Conservation (phyloP, 2,329 filamentous ascomycete genomes). For the Cercospora zeina region DNA sequence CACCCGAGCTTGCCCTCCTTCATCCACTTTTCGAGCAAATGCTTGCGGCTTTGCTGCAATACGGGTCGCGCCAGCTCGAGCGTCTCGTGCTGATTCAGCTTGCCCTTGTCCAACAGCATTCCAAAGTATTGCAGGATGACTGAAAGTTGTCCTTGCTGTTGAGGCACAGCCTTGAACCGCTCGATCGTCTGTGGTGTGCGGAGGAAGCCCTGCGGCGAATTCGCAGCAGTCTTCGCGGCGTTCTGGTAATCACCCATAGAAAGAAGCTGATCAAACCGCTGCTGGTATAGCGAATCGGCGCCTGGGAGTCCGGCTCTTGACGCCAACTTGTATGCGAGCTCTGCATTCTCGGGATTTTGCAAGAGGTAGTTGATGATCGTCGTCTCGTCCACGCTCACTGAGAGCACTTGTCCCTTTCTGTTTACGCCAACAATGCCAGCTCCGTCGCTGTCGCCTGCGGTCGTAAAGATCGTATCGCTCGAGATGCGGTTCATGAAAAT, state of each 20-base stretch:
- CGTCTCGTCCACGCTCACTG: conserved; percentile 88
- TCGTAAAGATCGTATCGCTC: conserved; percentile 98
- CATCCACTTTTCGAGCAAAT: conserved; percentile 97
- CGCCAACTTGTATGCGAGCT: conserved; percentile 92
- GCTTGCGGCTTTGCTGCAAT: conserved; percentile 88
- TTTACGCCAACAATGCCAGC: conserved; percentile 93
- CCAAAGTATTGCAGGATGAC: conserved; percentile 97
- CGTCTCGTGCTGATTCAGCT: conserved; percentile 88
- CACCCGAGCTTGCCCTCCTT: conserved; percentile 93
- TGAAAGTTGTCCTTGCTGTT: conserved; percentile 81
- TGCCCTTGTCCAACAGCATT: conserved; percentile 92
- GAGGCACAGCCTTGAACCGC: conserved; percentile 84
- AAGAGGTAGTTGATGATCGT: conserved; percentile 92
- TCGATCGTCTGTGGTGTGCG: conserved; percentile 94
- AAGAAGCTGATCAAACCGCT: conserved; percentile 89
- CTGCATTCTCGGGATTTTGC: conserved; percentile 90
- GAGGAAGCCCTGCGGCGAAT: conserved; percentile 92
- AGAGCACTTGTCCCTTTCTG: conserved; percentile 93
- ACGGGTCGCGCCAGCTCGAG: conserved; percentile 92
- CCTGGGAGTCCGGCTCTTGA: conserved; percentile 91
- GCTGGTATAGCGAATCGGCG: conserved; percentile 87
- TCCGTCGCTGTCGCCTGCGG: conserved; percentile 77
- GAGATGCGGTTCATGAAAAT: conserved; percentile 99
- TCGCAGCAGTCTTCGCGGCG: conserved; percentile 93
- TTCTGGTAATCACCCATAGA: conserved; percentile 76